phyloP scores from a whole-genome alignment of 2,329 filamentous ascomycete species.

The Aspergillus vadensis region DNA sequence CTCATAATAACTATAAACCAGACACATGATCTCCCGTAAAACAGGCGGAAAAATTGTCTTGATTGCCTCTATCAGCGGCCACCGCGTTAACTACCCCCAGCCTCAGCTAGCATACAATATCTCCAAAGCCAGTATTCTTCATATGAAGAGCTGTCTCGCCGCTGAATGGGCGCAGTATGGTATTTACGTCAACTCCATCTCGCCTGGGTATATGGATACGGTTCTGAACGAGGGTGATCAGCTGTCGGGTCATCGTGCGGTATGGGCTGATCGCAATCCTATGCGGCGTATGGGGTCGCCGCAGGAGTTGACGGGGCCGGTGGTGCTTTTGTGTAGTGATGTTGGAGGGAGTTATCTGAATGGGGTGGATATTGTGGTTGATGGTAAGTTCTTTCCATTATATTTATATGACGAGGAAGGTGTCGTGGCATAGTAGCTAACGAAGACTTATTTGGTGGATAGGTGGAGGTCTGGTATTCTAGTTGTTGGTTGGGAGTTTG shows the following conservation, averaged over 20 bases:
- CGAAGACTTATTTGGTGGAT: too few relatives aligned
- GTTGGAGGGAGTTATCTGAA: slow-evolving; percentile 68
- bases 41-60: slow-evolving; percentile 65
- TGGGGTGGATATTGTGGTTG: slow-evolving; percentile 66
- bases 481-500: too few relatives aligned
- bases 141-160: slow-evolving; percentile 65
- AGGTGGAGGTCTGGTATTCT: too few relatives aligned
- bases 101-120: slow-evolving; percentile 72
- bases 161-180: slow-evolving; percentile 72
- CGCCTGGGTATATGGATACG: slow-evolving; percentile 76
- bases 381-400: slow-evolving; percentile 46
- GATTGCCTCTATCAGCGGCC: slow-evolving; percentile 67
- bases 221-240: slow-evolving; percentile 68
- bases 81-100: slow-evolving; percentile 70
- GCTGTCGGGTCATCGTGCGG: slow-evolving; percentile 53
- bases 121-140: slow-evolving; percentile 66
- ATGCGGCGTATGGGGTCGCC: slow-evolving; percentile 65
- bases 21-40: slow-evolving; percentile 55
- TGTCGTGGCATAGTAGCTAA: too few relatives aligned
- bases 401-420: not conserved
- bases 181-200: slow-evolving; percentile 69
- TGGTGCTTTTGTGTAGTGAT: slow-evolving; percentile 62
- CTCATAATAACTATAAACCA: slow-evolving; percentile 14
- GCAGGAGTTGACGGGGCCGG: slow-evolving; percentile 63
- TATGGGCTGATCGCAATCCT: slow-evolving; percentile 63